Base-by-base conservation (phyloP, 2,329 filamentous ascomycete genomes). In the Cercospora sp. region DNA sequence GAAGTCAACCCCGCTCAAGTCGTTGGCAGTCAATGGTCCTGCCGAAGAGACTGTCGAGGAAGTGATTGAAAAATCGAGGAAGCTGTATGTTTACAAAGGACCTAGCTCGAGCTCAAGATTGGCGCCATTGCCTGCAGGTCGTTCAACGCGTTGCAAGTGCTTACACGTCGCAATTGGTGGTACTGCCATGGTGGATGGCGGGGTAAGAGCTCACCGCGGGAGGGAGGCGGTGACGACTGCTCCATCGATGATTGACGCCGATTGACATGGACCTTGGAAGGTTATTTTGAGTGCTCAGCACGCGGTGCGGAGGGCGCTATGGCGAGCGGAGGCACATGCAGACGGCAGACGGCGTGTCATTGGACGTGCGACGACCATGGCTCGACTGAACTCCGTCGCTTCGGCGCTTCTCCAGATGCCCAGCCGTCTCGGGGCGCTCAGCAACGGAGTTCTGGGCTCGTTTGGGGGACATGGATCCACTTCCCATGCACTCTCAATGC, bases 111-210 rank as follows among this genome's bases (percentile, higher is more conserved):
- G 64, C 64, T 28, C 18, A 33, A 45, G 65, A 67, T 42, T 53
- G 33, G 59, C 59, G 59, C 59, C 31, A 45, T 40, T 42, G 53
- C 26, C 59, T 61, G 59, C 59, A 48, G 60, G 65, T 64, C n/a
- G 55, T 60, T 66, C 57, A 61, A 61, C 57, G 59, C 64, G 64
- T 65, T 48, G 53, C 53, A 58, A 58, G 53, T 58, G 53, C 53
- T 58, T 9, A 58, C 53, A 58, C 26, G 53, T n/a, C 36, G 36
- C 40, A 51, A 51, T 51, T 42, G 42, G 53, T 51, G 48, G 57
- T 59, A 33, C 36, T 64, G 62, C 62, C 61, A 63, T 59, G 55
- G 31, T 40, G 20, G 57, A 63, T 63, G 55, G 31, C 53, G 20
- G 57, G n/a, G 63, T 45, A 53, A 53, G 42, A 31, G 55, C 40